Evolutionary conservation across 2,329 filamentous ascomycete genomes (phyloP).

Genomic region (Neonectria faginata): DNA sequence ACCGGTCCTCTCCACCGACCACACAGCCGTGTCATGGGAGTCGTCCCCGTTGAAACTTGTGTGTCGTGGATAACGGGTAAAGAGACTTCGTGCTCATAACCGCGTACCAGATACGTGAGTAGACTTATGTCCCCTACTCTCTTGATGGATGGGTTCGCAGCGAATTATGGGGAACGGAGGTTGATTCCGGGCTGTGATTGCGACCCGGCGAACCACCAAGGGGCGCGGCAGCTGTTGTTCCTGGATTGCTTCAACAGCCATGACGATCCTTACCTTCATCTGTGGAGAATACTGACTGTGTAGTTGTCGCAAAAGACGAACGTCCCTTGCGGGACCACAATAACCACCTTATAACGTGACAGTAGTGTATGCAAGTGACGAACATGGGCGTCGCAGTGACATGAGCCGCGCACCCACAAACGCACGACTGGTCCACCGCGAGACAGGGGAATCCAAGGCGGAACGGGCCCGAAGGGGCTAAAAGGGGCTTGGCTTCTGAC

Average conservation of each 20-base stretch:
- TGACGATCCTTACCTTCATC: constrained; percentile 2
- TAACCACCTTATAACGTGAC: no score
- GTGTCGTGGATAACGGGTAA: constrained; percentile 9
- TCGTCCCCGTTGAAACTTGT: background rate
- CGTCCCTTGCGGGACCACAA: no score
- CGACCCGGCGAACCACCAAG: background rate
- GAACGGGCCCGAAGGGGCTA: no score
- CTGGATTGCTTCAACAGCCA: background rate
- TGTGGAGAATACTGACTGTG: no score
- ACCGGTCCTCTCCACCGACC: background rate
- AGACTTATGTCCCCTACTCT: no score
- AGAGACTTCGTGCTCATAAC: constrained; percentile 4
- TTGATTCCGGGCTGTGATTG: constrained; percentile 10
- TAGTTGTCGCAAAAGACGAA: no score
- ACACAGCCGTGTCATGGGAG: background rate
- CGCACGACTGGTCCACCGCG: background rate
- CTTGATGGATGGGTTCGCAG: background rate
- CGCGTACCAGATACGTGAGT: no score
- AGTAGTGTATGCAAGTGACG: constrained; percentile 14
- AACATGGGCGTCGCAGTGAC: constrained; percentile 25
- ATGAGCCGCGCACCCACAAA: constrained; percentile 25
- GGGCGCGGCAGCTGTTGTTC: background rate
- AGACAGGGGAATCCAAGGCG: background rate
- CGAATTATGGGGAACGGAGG: constrained; percentile 16
- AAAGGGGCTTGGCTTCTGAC: constrained; percentile 15